These are phyloP conservation scores for Linnemannia schmuckeri DNA, from an alignment of 192 early-diverging fungal species.

Conservation along the genomic window DNA sequence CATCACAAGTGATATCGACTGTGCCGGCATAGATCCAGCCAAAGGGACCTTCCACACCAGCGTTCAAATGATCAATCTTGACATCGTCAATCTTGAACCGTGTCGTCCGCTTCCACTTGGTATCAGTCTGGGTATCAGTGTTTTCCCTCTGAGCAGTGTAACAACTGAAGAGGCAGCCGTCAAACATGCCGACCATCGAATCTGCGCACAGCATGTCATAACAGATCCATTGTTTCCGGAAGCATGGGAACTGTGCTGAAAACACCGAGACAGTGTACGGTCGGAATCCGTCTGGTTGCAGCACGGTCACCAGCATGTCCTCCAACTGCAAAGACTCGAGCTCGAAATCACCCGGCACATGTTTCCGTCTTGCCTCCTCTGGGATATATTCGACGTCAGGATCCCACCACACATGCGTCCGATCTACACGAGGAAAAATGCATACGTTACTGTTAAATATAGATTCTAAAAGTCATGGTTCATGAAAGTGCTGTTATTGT, in stretches of 20 bases:
- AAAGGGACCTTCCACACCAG: constrained; percentile 86
- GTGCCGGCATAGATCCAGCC: constrained; percentile 94
- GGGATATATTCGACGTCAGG: constrained; percentile 71
- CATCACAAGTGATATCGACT: constrained; percentile 83
- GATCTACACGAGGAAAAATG: constrained; percentile 62
- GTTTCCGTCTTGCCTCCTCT: constrained; percentile 67
- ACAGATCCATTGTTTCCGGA: constrained; percentile 94
- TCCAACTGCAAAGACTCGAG: constrained; percentile 86
- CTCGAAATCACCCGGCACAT: constrained; percentile 87
- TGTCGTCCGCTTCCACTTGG: constrained; percentile 60
- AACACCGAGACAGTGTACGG: constrained; percentile 92
- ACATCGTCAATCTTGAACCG: constrained; percentile 91
- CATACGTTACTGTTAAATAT: neutral
- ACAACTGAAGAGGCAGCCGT: constrained; percentile 94
- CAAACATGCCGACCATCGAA: constrained; percentile 91
- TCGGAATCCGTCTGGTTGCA: constrained; percentile 85
- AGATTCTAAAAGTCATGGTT: neutral
- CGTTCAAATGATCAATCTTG: constrained; percentile 91
- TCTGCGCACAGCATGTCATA: constrained; percentile 92
- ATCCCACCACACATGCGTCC: constrained; percentile 85
- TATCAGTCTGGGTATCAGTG: constrained; percentile 56
- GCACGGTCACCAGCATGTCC: constrained; percentile 89
- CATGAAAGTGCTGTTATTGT: neutral
- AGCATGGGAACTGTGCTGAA: constrained; percentile 81
- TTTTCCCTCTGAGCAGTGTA: constrained; percentile 85